These are phyloP conservation scores for Aspergillus avenaceus DNA, from an alignment of 495 filamentous ascomycete species.

Conservation along the genomic window DNA sequence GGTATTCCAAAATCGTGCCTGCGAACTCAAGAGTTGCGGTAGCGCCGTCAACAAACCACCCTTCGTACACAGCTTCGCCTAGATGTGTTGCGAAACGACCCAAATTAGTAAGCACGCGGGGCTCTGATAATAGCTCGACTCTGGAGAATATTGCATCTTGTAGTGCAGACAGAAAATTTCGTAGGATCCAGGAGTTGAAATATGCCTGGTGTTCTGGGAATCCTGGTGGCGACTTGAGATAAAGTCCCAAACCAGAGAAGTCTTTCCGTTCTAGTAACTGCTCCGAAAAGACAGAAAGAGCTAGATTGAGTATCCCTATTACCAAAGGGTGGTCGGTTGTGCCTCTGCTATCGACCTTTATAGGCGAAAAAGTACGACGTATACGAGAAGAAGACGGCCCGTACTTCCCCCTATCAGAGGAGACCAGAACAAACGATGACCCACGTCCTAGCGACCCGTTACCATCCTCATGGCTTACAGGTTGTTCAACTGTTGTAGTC, in stretches of 20 bases:
- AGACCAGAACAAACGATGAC: constrained; percentile 87
- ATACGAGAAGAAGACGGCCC: constrained; percentile 57
- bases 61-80: constrained; percentile 87
- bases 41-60: constrained; percentile 88
- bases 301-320: constrained; percentile 68
- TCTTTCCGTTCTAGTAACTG: constrained; percentile 81
- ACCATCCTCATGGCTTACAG: constrained; percentile 44
- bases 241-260: constrained; percentile 83
- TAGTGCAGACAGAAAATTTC: constrained; percentile 67
- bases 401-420: constrained; percentile 57
- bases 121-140: constrained; percentile 69
- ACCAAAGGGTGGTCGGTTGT: constrained; percentile 64
- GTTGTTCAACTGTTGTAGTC: constrained; percentile 58
- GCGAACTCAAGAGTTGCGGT: constrained; percentile 73
- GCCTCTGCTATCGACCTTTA: constrained; percentile 30
- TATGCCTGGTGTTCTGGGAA: constrained; percentile 91
- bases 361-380: constrained; percentile 49
- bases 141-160: constrained; percentile 65
- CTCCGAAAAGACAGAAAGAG: constrained; percentile 74
- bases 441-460: constrained; percentile 60
- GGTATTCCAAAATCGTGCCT: constrained; percentile 79
- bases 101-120: constrained; percentile 80
- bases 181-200: constrained; percentile 86
- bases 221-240: constrained; percentile 84
- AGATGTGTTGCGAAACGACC: constrained; percentile 74